Conservation (phyloP, 2,329 filamentous ascomycete genomes). For the Blastomyces percursus region DNA sequence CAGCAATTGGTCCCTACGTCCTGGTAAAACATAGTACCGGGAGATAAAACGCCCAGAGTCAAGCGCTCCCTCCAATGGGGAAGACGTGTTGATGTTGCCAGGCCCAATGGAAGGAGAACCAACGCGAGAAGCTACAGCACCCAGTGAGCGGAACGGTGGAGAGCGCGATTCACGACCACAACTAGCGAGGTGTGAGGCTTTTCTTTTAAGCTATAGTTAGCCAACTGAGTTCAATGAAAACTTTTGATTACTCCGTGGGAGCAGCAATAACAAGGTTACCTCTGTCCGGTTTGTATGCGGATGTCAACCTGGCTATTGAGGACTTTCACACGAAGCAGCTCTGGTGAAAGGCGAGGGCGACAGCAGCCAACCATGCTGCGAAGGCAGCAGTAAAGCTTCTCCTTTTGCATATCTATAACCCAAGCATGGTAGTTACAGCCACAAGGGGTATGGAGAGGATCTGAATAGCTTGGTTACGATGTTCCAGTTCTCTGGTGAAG, state of each 20-base stretch:
- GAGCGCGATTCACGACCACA: neutral
- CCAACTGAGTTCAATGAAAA: neutral
- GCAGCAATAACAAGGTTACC: neutral
- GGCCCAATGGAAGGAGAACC: neutral
- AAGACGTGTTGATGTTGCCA: neutral
- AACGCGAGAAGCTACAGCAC: neutral
- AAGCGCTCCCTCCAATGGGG: neutral
- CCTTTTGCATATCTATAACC: neutral
- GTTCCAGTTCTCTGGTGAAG: neutral
- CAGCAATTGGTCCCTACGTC: neutral
- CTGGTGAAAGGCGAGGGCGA: neutral
- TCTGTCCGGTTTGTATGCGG: neutral
- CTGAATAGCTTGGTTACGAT: neutral
- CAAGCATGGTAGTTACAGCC: neutral
- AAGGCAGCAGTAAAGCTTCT: neutral
- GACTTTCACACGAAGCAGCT: neutral
- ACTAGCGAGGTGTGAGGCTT: too few species aligned
- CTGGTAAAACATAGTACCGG: neutral
- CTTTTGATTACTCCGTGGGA: neutral
- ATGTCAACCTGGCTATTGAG: neutral
- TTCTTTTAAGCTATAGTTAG: neutral
- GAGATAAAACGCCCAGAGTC: neutral
- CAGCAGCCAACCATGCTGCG: neutral
- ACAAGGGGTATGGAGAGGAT: too few species aligned
- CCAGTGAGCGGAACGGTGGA: neutral